Base-by-base conservation (phyloP, 768 basidiomycete genomes). In the Pisolithus marmoratus region DNA sequence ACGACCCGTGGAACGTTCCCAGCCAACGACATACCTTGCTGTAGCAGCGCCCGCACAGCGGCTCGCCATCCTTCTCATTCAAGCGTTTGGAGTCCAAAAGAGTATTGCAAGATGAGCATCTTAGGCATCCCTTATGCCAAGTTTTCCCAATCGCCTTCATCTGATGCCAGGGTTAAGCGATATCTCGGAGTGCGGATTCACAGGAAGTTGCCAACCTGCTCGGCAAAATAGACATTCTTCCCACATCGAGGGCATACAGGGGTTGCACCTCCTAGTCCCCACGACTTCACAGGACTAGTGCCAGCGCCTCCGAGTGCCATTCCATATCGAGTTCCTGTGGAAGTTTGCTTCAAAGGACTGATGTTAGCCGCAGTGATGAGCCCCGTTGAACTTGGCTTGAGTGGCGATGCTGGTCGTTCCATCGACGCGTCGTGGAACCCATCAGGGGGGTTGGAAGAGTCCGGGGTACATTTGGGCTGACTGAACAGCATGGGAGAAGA, bases 151-250 rank as follows among this genome's bases (percentile, higher is more conserved):
- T 77, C 1, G 89, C 89, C 66, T 87, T 89, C 52, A 87, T 81
- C 88, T 89, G 34, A 56, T 42, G 9, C 17, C 41, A 50, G 15
- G 4, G 29, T 9, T 29, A n/a, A 47, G 41, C 22, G n/a, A 19
- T 42, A 23, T 19, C n/a, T 17, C 20, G 5, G 17, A 38, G 14
- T 24, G 40, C 3, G 48, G 12, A 19, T 34, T 34, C 23, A 22
- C n/a, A 15, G 41, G 31, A 49, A 3, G 11, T 45, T 22, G 19
- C 60, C 19, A 43, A 83, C 87, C 78, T 89, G 87, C 65, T 92
- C 89, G 14, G 90, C 89, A 61, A 92, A 91, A 70, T 87, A 93
- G 9, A 93, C 90, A 48, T 77, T 84, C 75, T 86, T 82, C 36
- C 72, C 73, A 57, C 90, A 93, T 50, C 76, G 75, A 8, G 84